Conservation (phyloP, 768 basidiomycete species). For the Russula foetens region DNA sequence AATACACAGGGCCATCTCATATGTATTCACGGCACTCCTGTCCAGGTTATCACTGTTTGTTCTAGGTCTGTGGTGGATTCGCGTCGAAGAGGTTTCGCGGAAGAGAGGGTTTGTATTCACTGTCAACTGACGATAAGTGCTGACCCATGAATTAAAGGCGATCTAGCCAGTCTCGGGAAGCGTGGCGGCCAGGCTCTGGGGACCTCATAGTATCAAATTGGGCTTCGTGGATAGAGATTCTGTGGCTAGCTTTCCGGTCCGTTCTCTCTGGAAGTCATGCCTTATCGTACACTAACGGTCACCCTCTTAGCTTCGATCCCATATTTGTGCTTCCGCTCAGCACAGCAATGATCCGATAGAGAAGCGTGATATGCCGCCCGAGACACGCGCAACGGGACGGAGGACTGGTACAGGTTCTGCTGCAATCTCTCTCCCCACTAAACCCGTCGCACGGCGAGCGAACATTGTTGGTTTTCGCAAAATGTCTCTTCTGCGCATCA, state of each 20-base stretch:
- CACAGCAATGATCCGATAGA: constrained; percentile 30
- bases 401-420: constrained; percentile 76
- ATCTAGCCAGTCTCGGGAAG: constrained; percentile 30
- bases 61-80: constrained; percentile 72
- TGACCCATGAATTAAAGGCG: constrained; percentile 32
- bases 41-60: constrained; percentile 52
- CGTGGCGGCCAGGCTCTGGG: constrained; percentile 64
- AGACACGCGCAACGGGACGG: constrained; percentile 56
- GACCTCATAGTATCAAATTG: constrained; percentile 92
- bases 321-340: constrained; percentile 72
- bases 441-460: constrained; percentile 35
- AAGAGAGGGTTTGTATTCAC: constrained; percentile 59
- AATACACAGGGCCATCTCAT: constrained; percentile 39
- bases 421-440: constrained; percentile 41
- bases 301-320: constrained; percentile 62
- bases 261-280: constrained; percentile 15
- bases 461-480: constrained; percentile 59
- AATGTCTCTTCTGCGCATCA: constrained; percentile 54
- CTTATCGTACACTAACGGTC: background rate
- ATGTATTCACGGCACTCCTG: constrained; percentile 45
- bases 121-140: background rate
- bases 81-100: constrained; percentile 56
- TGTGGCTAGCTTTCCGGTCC: constrained; percentile 82
- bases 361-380: constrained; percentile 27
- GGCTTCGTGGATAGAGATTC: constrained; percentile 81